Conservation (phyloP, 1,284 basidiomycete species). For the Sanghuangporus sanghuang region DNA sequence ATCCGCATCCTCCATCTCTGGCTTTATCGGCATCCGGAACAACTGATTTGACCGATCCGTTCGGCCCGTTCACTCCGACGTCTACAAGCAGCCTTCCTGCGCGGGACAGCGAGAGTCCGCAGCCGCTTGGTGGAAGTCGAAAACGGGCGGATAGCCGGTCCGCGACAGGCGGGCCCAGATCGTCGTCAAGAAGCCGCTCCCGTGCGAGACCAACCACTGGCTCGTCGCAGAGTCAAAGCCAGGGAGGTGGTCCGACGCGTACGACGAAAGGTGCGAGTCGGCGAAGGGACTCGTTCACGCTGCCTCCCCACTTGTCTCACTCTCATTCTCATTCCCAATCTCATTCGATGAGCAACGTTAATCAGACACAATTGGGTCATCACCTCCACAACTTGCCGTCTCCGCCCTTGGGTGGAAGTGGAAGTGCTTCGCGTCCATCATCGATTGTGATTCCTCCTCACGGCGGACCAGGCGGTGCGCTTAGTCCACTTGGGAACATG, state of each 20-base stretch:
- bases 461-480: constrained; percentile 3
- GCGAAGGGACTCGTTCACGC: constrained; percentile 26
- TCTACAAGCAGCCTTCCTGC: background rate
- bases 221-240: constrained; percentile 8
- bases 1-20: background rate
- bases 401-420: background rate
- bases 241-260: constrained; percentile 42
- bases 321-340: constrained; percentile 7
- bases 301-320: constrained; percentile 12
- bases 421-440: constrained; percentile 12
- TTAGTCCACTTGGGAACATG: constrained; percentile 10
- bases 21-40: background rate
- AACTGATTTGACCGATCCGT: background rate
- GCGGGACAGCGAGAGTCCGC: constrained; percentile 9
- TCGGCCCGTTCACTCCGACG: constrained; percentile 12
- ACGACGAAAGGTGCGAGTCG: constrained; percentile 33
- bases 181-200: constrained; percentile 35
- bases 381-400: constrained; percentile 4
- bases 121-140: background rate
- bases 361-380: background rate
- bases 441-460: constrained; percentile 21
- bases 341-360: background rate
- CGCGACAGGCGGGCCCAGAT: constrained; percentile 23
- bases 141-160: constrained; percentile 13
- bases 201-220: constrained; percentile 33